Conservation (phyloP, 2,329 filamentous ascomycete species). For the Ascochyta viciae-villosae region DNA sequence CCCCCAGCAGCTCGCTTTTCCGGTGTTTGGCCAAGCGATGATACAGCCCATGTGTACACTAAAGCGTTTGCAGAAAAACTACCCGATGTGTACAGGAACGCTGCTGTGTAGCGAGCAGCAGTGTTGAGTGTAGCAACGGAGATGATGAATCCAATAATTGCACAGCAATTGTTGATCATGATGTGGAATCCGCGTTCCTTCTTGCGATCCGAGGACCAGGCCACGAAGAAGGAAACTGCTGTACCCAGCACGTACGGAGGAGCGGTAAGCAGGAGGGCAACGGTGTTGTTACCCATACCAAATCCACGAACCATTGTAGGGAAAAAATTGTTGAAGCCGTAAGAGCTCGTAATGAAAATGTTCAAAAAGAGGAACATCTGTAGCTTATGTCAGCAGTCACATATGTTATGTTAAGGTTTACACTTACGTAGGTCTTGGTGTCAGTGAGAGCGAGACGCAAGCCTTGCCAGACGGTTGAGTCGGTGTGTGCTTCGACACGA, state of each 20-base stretch:
- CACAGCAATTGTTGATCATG: constrained; percentile 15
- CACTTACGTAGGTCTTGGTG: constrained; percentile 16
- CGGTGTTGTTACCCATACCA: constrained; percentile 16
- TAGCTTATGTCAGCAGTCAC: background rate
- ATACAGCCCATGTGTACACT: constrained; percentile 48
- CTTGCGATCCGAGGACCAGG: constrained; percentile 15
- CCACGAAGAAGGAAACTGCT: constrained; percentile 18
- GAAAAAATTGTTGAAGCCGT: constrained; percentile 24
- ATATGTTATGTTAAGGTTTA: background rate
- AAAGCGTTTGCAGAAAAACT: constrained; percentile 46
- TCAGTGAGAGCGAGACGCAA: constrained; percentile 17
- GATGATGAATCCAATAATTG: constrained; percentile 25
- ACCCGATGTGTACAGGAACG: constrained; percentile 45
- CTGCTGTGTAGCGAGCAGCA: constrained; percentile 27
- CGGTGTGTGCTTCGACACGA: constrained; percentile 11
- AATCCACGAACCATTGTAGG: constrained; percentile 22
- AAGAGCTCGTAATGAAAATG: constrained; percentile 17
- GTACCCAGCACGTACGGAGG: constrained; percentile 22
- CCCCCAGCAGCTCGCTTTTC: constrained; percentile 50
- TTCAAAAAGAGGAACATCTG: constrained; percentile 20
- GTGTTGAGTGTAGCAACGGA: constrained; percentile 21
- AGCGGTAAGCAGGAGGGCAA: constrained; percentile 18
- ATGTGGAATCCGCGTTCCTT: constrained; percentile 25
- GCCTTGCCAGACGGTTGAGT: constrained; percentile 22
- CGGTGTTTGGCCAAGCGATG: constrained; percentile 45